Conservation (phyloP, 2,329 filamentous ascomycete species). For the Scedosporium dehoogii region DNA sequence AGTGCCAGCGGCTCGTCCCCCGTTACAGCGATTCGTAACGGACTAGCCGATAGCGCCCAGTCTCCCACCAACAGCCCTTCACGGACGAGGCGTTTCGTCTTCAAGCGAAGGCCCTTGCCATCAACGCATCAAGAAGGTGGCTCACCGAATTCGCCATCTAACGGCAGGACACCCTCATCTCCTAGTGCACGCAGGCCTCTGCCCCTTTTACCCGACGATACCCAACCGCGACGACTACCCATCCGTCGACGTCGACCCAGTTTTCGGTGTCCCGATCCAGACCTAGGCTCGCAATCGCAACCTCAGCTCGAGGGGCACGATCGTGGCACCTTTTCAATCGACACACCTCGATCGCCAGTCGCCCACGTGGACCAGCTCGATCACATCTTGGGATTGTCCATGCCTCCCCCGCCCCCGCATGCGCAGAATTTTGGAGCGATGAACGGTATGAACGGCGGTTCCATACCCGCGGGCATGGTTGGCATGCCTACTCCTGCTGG, state of each 20-base stretch:
- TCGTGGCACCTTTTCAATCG: not conserved
- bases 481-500: constrained; percentile 51
- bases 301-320: not conserved
- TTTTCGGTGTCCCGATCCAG: too few species aligned
- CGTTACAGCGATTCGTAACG: not conserved
- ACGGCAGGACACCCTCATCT: too few species aligned
- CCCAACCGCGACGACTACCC: too few species aligned
- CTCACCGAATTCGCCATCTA: too few species aligned
- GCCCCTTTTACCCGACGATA: too few species aligned
- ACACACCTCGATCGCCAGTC: too few species aligned
- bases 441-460: constrained; percentile 41
- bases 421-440: constrained; percentile 17
- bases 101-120: not conserved
- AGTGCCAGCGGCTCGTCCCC: not conserved
- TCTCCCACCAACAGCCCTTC: not conserved
- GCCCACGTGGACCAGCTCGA: too few species aligned
- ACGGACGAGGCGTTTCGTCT: not conserved
- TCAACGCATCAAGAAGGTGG: too few species aligned
- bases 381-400: too few species aligned
- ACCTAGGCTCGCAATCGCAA: too few species aligned
- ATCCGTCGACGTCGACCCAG: too few species aligned
- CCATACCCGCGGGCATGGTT: constrained; percentile 35
- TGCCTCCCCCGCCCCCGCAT: not conserved
- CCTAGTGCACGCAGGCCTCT: too few species aligned
- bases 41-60: not conserved